Evolutionary conservation across 805 yeast species (phyloP), one percentile per base, ranked within the genome.

Genomic region (Wickerhamiella alocasiicola): DNA sequence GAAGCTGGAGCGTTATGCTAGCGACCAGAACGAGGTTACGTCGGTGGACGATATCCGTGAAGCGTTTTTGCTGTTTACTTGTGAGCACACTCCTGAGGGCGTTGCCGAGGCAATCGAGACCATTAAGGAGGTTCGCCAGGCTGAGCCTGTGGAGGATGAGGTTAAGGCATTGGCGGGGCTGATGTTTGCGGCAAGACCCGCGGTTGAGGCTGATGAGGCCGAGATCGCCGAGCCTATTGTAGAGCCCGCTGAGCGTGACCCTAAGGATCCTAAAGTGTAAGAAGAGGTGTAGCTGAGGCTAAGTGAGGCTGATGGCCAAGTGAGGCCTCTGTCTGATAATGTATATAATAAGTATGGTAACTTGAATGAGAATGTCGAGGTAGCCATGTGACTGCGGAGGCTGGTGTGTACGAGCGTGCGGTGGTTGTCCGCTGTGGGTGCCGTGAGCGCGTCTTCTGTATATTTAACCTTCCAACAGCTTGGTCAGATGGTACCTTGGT

Each of bases 1-100:
- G 56, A 82, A 82, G 62, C 63, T 75, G 33, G 64, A 64, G 45
- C 72, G 74, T 51, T 78, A 71, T 47, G 54, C 42, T 31, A 48
- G 42, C 27, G 63, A 62, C 44, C 62, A 50, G 46, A 46, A 33
- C 16, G 44, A 42, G 17, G 36, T 60, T 31, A 23, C 48, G 34
- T 20, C 38, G 34, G 39, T 49, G 35, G 24, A 48, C 19, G 63
- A 60, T 44, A 49, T 60, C 20, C 61, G 71, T 43, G 75, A 72
- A 52, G 69, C 73, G 6, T 68, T 67, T 46, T 55, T 69, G 17
- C 39, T 71, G 34, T 72, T 70, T 55, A 62, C 66, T 7, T 63
- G 71, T 18, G 72, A 67, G 47, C 60, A 67, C 43, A 56, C 60
- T 9, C 57, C 61, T 17, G 57, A 60, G 36, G 65, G 67, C 25